These are phyloP conservation scores for Lobosporangium transversale DNA, from an alignment of 192 early-diverging fungal species.

Conservation along the genomic window DNA sequence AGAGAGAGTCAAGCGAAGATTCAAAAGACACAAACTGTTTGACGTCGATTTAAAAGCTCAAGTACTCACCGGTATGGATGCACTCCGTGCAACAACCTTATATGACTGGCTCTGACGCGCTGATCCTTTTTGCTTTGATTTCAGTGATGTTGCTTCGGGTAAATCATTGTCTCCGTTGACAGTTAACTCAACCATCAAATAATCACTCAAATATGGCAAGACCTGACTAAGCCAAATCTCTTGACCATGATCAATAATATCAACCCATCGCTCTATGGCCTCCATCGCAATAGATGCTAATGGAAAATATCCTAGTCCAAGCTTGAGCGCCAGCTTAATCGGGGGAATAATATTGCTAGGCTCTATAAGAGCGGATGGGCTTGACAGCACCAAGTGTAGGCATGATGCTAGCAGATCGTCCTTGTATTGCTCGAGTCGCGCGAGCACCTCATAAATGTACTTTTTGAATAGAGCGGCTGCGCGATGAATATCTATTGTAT, in stretches of 20 bases:
- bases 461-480: constrained; percentile 59
- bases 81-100: constrained; percentile 12
- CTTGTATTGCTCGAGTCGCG: constrained; percentile 72
- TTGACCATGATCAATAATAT: constrained; percentile 35
- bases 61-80: constrained; percentile 15
- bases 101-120: constrained; percentile 5
- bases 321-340: constrained; percentile 68
- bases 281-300: constrained; percentile 71
- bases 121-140: constrained; percentile 4
- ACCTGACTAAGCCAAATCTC: constrained; percentile 52
- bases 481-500: constrained; percentile 14
- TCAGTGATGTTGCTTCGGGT: neutral
- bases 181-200: constrained; percentile 65
- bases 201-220: constrained; percentile 72
- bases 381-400: constrained; percentile 68
- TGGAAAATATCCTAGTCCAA: constrained; percentile 73
- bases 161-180: constrained; percentile 15
- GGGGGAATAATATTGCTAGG: constrained; percentile 63
- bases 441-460: constrained; percentile 68
- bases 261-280: constrained; percentile 67
- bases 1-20: too few relatives aligned
- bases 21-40: too few relatives aligned
- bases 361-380: constrained; percentile 66
- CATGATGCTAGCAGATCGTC: constrained; percentile 80
- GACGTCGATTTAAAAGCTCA: too few relatives aligned